A percentile compares a stretch with the other conserved stretches of the same genome.
phyloP scores from a whole-genome alignment of 768 basidiomycete species.

The Macrolepiota dolichaula region DNA sequence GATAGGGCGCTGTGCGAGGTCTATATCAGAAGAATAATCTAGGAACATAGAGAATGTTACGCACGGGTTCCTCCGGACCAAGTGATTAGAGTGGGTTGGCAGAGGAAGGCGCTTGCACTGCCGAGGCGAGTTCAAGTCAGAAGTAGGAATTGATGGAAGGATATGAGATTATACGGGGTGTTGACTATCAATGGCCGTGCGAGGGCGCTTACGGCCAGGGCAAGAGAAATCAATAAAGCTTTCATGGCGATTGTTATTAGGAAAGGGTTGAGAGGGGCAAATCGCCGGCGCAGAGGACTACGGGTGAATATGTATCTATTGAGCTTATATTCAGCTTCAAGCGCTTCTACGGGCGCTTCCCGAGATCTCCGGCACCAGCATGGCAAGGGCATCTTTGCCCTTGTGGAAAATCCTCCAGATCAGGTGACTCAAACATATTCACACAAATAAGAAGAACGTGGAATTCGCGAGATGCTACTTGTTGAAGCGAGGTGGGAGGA shows the following conservation, averaged over 20 bases:
- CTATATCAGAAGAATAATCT: neutral
- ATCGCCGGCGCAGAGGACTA: no score
- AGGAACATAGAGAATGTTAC: neutral
- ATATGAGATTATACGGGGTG: neutral
- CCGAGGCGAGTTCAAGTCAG: neutral
- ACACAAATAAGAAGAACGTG: no score
- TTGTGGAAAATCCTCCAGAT: no score
- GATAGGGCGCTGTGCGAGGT: neutral
- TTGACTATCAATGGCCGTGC: neutral
- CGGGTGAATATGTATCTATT: no score
- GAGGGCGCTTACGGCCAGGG: neutral
- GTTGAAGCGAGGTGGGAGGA: no score
- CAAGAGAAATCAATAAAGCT: neutral
- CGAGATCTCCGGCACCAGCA: no score
- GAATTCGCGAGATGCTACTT: no score
- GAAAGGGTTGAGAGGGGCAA: neutral
- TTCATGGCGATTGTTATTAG: neutral
- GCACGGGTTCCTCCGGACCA: neutral
- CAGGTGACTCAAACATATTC: no score
- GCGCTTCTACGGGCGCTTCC: no score
- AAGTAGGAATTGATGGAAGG: neutral
- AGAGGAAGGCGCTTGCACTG: neutral
- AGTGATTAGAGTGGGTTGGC: neutral
- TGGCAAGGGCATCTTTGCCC: no score
- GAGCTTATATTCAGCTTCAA: no score